These are phyloP conservation scores for Microbotryum lychnidis-dioicae DNA, from an alignment of 1,284 basidiomycete species.

Conservation along the genomic window DNA sequence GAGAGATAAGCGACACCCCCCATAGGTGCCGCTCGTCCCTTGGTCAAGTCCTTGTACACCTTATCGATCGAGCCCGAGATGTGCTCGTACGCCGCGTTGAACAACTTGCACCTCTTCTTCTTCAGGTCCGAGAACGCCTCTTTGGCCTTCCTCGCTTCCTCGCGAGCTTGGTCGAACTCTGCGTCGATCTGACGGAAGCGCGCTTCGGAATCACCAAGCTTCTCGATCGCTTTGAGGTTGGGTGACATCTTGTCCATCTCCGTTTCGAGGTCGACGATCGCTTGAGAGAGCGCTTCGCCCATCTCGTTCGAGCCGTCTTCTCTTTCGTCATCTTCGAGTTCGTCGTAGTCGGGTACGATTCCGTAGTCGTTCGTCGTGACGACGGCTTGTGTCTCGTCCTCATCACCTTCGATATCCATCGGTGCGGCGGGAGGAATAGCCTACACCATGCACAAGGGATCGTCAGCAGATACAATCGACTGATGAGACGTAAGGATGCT, in stretches of 20 bases:
- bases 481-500: conserved; percentile 33
- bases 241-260: conserved; percentile 94
- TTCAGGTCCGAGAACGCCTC: conserved; percentile 86
- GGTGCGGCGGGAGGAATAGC: conserved; percentile 36
- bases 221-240: conserved; percentile 92
- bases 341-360: conserved; percentile 78
- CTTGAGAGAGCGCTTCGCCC: conserved; percentile 66
- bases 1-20: conserved; percentile 94
- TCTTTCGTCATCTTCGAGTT: conserved; percentile 72
- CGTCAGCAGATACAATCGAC: background rate
- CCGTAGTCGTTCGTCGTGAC: conserved; percentile 72
- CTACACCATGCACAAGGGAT: background rate
- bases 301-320: conserved; percentile 61
- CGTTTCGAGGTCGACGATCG: conserved; percentile 59
- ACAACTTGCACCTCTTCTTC: conserved; percentile 72
- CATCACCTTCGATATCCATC: conserved; percentile 83
- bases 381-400: conserved; percentile 63
- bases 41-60: conserved; percentile 97
- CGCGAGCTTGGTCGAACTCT: conserved; percentile 52
- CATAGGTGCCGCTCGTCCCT: conserved; percentile 82
- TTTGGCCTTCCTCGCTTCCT: conserved; percentile 76
- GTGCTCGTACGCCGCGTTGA: conserved; percentile 93
- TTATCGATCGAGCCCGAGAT: conserved; percentile 89
- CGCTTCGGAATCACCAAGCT: conserved; percentile 83
- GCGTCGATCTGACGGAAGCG: conserved; percentile 49